Evolutionary conservation across 2,329 filamentous ascomycete genomes (phyloP).

Genomic region (Moelleriella libera): DNA sequence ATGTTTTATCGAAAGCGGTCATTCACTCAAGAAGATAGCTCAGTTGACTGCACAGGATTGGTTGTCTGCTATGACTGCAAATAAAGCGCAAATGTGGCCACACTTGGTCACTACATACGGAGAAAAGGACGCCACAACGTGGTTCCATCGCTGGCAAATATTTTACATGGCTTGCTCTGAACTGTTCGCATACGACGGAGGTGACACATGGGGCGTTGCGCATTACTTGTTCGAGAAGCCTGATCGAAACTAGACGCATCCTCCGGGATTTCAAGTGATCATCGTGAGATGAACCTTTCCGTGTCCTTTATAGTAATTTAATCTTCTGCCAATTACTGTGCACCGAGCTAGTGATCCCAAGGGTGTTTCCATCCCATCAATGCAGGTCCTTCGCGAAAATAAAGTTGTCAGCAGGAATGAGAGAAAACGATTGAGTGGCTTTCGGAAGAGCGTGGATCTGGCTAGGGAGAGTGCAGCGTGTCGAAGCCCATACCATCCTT

Average conservation of each 20-base stretch:
- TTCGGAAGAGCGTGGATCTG: background rate
- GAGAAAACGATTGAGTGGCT: background rate
- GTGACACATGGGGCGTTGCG: slow-evolving; percentile 53
- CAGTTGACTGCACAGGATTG: slow-evolving; percentile 31
- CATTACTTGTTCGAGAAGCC: slow-evolving; percentile 54
- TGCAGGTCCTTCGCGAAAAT: slow-evolving; percentile 40
- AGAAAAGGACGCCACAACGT: slow-evolving; percentile 40
- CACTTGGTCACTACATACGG: slow-evolving; percentile 52
- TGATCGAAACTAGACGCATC: slow-evolving; percentile 2
- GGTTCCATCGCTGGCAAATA: slow-evolving; percentile 59
- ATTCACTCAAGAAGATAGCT: background rate
- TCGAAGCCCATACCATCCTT: slow-evolving; percentile 57
- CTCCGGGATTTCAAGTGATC: background rate
- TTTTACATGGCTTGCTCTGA: slow-evolving; percentile 61
- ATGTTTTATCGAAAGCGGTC: slow-evolving; percentile 9
- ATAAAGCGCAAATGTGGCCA: slow-evolving; percentile 48
- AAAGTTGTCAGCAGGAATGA: background rate
- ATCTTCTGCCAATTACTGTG: background rate
- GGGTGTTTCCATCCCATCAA: slow-evolving; percentile 91
- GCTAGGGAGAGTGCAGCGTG: background rate
- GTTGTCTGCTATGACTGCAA: slow-evolving; percentile 44
- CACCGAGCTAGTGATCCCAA: slow-evolving; percentile 64
- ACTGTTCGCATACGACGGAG: slow-evolving; percentile 50
- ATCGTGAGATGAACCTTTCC: too few relatives aligned
- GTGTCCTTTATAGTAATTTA: too few relatives aligned